phyloP scores from a whole-genome alignment of 768 basidiomycete species.

The Pholiota molesta region DNA sequence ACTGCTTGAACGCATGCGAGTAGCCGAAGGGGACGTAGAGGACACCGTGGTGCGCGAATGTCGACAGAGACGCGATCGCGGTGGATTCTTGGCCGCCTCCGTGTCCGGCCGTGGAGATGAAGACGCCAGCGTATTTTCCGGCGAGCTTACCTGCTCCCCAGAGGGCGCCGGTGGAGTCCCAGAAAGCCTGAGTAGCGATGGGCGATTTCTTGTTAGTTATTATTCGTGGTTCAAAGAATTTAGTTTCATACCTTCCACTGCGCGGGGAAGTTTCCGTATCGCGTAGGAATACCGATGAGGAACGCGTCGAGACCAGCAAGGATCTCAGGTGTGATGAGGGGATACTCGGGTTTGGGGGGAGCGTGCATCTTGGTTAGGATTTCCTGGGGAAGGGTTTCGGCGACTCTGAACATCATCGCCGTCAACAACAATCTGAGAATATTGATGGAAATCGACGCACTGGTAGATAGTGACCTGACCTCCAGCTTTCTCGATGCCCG shows the following conservation, averaged over 20 bases:
- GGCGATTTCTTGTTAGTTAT: neutral
- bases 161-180: constrained; percentile 72
- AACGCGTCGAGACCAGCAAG: constrained; percentile 69
- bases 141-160: constrained; percentile 59
- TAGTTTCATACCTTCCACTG: constrained; percentile 68
- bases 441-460: constrained; percentile 35
- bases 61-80: constrained; percentile 46
- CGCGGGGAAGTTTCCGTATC: constrained; percentile 79
- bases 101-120: constrained; percentile 65
- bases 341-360: constrained; percentile 70
- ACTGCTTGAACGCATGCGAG: constrained; percentile 27
- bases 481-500: constrained; percentile 51
- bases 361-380: constrained; percentile 73
- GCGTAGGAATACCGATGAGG: constrained; percentile 78
- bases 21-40: constrained; percentile 43
- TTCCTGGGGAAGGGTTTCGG: constrained; percentile 78
- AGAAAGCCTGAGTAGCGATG: constrained; percentile 58
- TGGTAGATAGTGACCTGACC: constrained; percentile 56
- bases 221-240: neutral
- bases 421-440: neutral
- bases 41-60: constrained; percentile 66
- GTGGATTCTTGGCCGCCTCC: constrained; percentile 75
- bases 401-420: constrained; percentile 46
- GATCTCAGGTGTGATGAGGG: constrained; percentile 58
- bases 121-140: constrained; percentile 72